A percentile compares a stretch with the other conserved stretches of the same genome.
These are phyloP conservation scores for Chrysoporthe austroafricana DNA, from an alignment of 2,329 filamentous ascomycete genomes.

Conservation along the genomic window DNA sequence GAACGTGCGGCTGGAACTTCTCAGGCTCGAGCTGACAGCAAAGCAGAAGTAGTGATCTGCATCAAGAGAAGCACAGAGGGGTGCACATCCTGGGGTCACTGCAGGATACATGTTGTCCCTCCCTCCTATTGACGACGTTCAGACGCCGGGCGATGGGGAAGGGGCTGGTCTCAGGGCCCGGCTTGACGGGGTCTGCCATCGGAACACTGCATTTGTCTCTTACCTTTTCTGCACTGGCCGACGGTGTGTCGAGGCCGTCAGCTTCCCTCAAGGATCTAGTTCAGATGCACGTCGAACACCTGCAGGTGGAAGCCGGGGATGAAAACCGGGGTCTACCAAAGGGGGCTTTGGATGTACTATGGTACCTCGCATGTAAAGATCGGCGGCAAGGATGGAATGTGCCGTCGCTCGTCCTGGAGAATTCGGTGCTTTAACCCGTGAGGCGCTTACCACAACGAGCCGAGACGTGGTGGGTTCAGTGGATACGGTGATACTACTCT, in stretches of 20 bases:
- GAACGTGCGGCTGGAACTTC: slow-evolving; percentile 15
- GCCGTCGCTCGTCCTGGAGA: neutral
- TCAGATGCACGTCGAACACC: slow-evolving; percentile 7
- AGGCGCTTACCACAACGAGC: neutral
- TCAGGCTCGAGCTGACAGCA: slow-evolving; percentile 12
- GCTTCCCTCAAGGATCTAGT: slow-evolving; percentile 19
- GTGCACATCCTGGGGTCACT: neutral
- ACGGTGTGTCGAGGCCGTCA: slow-evolving; percentile 1
- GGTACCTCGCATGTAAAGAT: slow-evolving; percentile 11
- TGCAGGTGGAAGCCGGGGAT: slow-evolving; percentile 9
- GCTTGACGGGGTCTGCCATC: slow-evolving; percentile 1
- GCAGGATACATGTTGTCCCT: slow-evolving; percentile 1
- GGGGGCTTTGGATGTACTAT: neutral
- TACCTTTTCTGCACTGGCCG: slow-evolving; percentile 1
- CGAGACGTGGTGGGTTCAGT: neutral
- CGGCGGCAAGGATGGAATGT: slow-evolving; percentile 7
- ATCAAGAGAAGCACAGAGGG: neutral
- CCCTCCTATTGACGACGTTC: neutral
- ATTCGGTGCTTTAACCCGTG: neutral
- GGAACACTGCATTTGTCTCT: slow-evolving; percentile 4
- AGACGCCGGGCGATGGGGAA: neutral
- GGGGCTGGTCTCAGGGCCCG: slow-evolving; percentile 5
- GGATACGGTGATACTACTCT: neutral
- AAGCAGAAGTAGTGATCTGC: neutral
- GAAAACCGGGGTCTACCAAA: neutral